Conservation (phyloP, 176 grass and related monocot genomes). For the Bromus sterilis region DNA sequence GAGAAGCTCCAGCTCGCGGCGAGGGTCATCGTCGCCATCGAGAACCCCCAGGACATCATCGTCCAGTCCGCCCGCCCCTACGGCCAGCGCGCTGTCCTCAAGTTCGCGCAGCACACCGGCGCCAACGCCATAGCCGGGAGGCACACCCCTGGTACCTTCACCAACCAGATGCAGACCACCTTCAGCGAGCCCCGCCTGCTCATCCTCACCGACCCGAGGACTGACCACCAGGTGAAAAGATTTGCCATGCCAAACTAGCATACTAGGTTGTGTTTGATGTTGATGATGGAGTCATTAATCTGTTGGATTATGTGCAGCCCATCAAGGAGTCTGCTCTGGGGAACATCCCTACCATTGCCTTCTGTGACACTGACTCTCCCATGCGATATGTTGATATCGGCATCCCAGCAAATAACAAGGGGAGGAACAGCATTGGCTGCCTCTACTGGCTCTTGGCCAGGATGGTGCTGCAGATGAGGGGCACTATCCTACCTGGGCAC, state of each 20-base stretch:
- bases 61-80: slow-evolving; percentile 91
- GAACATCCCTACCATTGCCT: slow-evolving; percentile 88
- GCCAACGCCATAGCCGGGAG: slow-evolving; percentile 81
- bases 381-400: slow-evolving; percentile 91
- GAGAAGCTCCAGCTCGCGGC: slow-evolving; percentile 86
- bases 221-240: slow-evolving; percentile 63
- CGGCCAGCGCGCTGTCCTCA: slow-evolving; percentile 80
- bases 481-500: slow-evolving; percentile 65
- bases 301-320: slow-evolving; percentile 37
- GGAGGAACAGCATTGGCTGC: slow-evolving; percentile 83
- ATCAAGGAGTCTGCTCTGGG: slow-evolving; percentile 91
- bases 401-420: slow-evolving; percentile 93
- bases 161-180: slow-evolving; percentile 89
- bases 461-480: slow-evolving; percentile 91
- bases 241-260: not conserved
- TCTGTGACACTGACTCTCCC: slow-evolving; percentile 88
- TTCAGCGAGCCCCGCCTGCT: slow-evolving; percentile 89
- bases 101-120: slow-evolving; percentile 85
- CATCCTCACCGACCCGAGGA: slow-evolving; percentile 85
- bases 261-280: not conserved
- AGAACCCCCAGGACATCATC: slow-evolving; percentile 92
- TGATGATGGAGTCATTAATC: not conserved
- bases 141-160: slow-evolving; percentile 91
- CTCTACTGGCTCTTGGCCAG: slow-evolving; percentile 88
- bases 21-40: slow-evolving; percentile 78